Evolutionary conservation across 148 eudicot species (phyloP).

Genomic region (Persicaria tinctoria): DNA sequence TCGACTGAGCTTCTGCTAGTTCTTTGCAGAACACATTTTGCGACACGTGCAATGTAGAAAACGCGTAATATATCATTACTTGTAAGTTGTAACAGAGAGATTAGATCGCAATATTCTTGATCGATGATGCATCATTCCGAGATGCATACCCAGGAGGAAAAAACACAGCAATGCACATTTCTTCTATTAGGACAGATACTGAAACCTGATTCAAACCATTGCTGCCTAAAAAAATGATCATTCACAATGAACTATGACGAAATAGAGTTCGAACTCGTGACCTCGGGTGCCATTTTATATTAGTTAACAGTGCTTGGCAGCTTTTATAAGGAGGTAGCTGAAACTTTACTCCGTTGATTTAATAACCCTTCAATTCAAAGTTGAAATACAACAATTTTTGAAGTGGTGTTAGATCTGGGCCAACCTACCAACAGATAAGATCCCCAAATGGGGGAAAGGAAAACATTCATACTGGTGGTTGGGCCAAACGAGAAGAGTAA

Average conservation of each 20-base stretch:
- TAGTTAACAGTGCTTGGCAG: too few species aligned
- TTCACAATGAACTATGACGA: too few species aligned
- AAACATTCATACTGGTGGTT: background rate
- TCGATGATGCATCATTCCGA: background rate
- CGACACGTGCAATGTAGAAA: too few species aligned
- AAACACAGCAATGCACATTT: too few species aligned
- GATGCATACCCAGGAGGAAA: too few species aligned
- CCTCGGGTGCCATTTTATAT: too few species aligned
- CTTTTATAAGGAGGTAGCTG: background rate
- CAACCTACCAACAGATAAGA: background rate
- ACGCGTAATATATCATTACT: background rate
- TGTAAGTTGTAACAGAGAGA: background rate
- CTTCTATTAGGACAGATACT: too few species aligned
- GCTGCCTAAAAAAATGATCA: too few species aligned
- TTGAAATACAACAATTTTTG: background rate
- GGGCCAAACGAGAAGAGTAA: background rate
- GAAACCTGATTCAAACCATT: too few species aligned
- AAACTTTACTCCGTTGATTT: background rate
- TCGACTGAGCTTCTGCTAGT: too few species aligned
- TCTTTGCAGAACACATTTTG: too few species aligned
- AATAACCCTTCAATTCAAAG: background rate
- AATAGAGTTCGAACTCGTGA: too few species aligned
- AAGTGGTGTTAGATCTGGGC: background rate
- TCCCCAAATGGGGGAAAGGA: background rate
- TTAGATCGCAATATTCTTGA: background rate